Percentiles rank a stretch among this genome's conserved stretches.
phyloP scores from a whole-genome alignment of 208 protist species.

The Trypanosoma scelopori region DNA sequence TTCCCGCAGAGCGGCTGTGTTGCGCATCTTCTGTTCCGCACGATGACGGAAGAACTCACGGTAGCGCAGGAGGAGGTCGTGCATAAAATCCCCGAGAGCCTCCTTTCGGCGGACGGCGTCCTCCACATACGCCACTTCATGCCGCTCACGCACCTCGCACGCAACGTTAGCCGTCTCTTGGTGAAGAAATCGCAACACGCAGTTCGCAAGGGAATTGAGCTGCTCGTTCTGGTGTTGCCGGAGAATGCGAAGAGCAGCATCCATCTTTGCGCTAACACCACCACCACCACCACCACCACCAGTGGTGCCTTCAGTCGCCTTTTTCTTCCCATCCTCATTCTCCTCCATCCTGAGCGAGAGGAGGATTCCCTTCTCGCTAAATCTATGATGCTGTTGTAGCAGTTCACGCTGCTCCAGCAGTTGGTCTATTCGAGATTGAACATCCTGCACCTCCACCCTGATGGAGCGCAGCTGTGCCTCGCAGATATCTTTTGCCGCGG shows the following conservation, averaged over 20 bases:
- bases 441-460: not conserved
- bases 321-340: slow-evolving; percentile 6
- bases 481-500: slow-evolving; percentile 35
- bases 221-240: slow-evolving; percentile 43
- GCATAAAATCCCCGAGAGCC: slow-evolving; percentile 36
- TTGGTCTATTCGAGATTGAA: slow-evolving; percentile 15
- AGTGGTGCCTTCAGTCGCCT: not conserved
- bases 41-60: slow-evolving; percentile 46
- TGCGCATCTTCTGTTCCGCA: slow-evolving; percentile 33
- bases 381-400: slow-evolving; percentile 27
- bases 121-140: slow-evolving; percentile 40
- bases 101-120: slow-evolving; percentile 45
- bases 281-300: slow-evolving; percentile 1
- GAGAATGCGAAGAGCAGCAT: slow-evolving; percentile 31
- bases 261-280: slow-evolving; percentile 21
- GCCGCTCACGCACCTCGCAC: slow-evolving; percentile 36
- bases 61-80: slow-evolving; percentile 43
- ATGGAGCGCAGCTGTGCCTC: slow-evolving; percentile 31
- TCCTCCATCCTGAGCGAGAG: slow-evolving; percentile 19
- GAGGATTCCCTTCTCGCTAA: slow-evolving; percentile 23
- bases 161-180: slow-evolving; percentile 43
- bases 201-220: slow-evolving; percentile 30
- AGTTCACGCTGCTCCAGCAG: slow-evolving; percentile 25
- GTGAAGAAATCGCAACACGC: slow-evolving; percentile 64
- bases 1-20: slow-evolving; percentile 34